Evolutionary conservation across 768 basidiomycete genomes (phyloP).

Genomic region (Cystofilobasidium capitatum): DNA sequence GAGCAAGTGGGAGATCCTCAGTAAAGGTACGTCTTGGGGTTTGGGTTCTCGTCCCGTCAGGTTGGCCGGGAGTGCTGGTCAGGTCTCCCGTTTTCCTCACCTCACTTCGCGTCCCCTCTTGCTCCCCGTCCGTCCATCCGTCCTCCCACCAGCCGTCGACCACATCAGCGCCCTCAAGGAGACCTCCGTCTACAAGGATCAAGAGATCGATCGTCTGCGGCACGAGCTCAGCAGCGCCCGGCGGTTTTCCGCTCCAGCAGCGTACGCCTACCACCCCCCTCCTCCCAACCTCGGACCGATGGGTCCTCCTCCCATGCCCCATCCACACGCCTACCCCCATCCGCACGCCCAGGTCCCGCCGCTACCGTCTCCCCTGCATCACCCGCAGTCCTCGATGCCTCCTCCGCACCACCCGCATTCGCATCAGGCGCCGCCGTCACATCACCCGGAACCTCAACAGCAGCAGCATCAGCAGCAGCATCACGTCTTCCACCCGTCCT

Average conservation of each 20-base stretch:
- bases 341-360: not conserved
- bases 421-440: not conserved
- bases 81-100: not conserved
- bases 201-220: constrained; percentile 13
- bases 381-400: too few relatives aligned
- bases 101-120: not conserved
- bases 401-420: not conserved
- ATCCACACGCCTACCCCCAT: not conserved
- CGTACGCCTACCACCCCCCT: not conserved
- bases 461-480: not conserved
- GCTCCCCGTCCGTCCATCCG: not conserved
- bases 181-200: constrained; percentile 9
- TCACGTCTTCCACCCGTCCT: too few relatives aligned
- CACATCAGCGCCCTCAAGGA: constrained; percentile 16
- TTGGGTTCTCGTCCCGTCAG: not conserved
- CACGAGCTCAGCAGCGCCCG: constrained; percentile 13
- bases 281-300: not conserved
- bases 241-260: not conserved
- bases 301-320: not conserved
- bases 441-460: not conserved
- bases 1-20: constrained; percentile 98
- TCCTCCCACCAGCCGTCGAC: constrained; percentile 18
- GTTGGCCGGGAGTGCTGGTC: not conserved
- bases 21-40: constrained; percentile 34
- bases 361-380: not conserved